These are phyloP conservation scores for Emergomyces orientalis DNA, from an alignment of 2,329 filamentous ascomycete genomes.

Conservation along the genomic window DNA sequence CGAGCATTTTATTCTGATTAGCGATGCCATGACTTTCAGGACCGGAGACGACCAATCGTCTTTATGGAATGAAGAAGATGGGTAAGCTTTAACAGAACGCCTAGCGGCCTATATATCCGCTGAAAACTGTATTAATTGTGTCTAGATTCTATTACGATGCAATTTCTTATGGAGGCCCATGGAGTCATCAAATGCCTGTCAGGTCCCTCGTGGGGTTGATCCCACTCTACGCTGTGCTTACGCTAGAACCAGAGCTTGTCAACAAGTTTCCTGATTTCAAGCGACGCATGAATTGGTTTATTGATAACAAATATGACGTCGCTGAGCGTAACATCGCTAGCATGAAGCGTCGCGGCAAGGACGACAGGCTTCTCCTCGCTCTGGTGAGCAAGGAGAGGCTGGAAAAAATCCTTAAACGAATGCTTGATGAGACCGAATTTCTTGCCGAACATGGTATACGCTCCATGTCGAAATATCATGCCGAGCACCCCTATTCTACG, in stretches of 20 bases:
- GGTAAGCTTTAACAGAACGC: constrained; percentile 21
- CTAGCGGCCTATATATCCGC: neutral
- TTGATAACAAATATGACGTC: constrained; percentile 75
- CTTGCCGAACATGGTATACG: constrained; percentile 82
- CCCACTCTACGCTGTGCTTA: constrained; percentile 83
- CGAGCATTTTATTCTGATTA: constrained; percentile 96
- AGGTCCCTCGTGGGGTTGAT: constrained; percentile 88
- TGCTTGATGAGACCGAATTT: constrained; percentile 93
- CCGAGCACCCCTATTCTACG: constrained; percentile 87
- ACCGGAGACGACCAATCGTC: constrained; percentile 63
- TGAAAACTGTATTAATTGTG: neutral
- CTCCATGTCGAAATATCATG: constrained; percentile 84
- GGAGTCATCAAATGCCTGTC: constrained; percentile 85
- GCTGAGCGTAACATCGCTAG: constrained; percentile 91
- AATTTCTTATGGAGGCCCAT: constrained; percentile 90
- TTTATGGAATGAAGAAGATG: constrained; percentile 92
- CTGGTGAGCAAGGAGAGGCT: constrained; percentile 91
- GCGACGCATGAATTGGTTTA: constrained; percentile 87
- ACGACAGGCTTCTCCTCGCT: constrained; percentile 74
- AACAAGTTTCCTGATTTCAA: constrained; percentile 89
- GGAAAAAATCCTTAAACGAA: constrained; percentile 75
- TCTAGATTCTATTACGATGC: constrained; percentile 89
- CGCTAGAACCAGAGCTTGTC: constrained; percentile 85
- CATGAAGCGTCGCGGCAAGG: constrained; percentile 82
- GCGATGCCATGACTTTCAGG: constrained; percentile 91